Percentiles rank a stretch among this genome's conserved stretches.
Conservation (phyloP, 192 early-diverging fungal genomes). For the Entrophospora sp. region DNA sequence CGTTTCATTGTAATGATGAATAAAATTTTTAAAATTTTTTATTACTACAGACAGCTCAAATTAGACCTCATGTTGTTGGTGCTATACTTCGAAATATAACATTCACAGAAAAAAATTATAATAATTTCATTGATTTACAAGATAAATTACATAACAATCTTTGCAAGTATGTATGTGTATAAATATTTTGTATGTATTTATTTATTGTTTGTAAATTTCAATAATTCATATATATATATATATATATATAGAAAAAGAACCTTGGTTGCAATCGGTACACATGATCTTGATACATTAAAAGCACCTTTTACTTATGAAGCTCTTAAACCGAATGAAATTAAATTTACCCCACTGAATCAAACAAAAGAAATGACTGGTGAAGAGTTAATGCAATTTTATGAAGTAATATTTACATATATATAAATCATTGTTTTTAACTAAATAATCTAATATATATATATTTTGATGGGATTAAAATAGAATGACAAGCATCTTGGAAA, state of each 20-base stretch:
- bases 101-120: slow-evolving; percentile 76
- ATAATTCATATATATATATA: not conserved
- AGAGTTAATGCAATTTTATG: slow-evolving; percentile 87
- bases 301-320: slow-evolving; percentile 97
- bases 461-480: slow-evolving; percentile 22
- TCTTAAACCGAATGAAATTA: slow-evolving; percentile 77
- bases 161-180: slow-evolving; percentile 51
- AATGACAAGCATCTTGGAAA: slow-evolving; percentile 74
- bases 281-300: slow-evolving; percentile 90
- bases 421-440: slow-evolving; percentile 2
- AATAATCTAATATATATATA: slow-evolving; percentile 9
- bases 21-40: not conserved
- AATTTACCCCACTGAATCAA: slow-evolving; percentile 90
- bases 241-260: slow-evolving; percentile 69
- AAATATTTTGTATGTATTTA: not conserved
- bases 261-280: slow-evolving; percentile 94
- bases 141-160: slow-evolving; percentile 98
- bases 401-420: slow-evolving; percentile 34
- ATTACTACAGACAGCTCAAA: slow-evolving; percentile 55
- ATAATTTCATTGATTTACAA: slow-evolving; percentile 96
- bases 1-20: not conserved
- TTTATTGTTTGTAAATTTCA: not conserved
- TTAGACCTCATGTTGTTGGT: slow-evolving; percentile 82
- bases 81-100: slow-evolving; percentile 83
- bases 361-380: slow-evolving; percentile 75